Conservation (phyloP, 257 asterid species). For the Prunella vulgaris region DNA sequence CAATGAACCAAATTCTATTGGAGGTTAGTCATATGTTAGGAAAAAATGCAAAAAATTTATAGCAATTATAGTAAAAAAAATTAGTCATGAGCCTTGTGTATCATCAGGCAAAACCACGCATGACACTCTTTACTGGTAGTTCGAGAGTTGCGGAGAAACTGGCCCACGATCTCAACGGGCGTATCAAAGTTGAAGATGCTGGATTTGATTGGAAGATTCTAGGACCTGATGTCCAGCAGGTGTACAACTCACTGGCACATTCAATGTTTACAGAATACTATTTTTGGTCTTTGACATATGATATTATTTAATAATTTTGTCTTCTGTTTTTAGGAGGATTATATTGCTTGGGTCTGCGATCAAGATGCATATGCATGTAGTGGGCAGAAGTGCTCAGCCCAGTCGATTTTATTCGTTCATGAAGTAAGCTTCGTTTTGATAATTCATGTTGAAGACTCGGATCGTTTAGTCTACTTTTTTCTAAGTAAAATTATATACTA, state of each 20-base stretch:
- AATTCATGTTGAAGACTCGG: neutral
- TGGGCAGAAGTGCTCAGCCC: constrained; percentile 97
- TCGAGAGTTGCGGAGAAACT: constrained; percentile 90
- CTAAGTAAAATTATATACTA: neutral
- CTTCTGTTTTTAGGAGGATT: constrained; percentile 54
- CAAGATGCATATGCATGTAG: constrained; percentile 99
- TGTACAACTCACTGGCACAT: constrained; percentile 15
- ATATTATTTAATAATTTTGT: neutral
- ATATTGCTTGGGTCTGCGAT: constrained; percentile 96
- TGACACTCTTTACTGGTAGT: constrained; percentile 98
- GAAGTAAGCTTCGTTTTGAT: constrained; percentile 42
- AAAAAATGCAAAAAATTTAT: neutral
- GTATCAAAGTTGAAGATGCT: constrained; percentile 86
- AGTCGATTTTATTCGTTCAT: constrained; percentile 78
- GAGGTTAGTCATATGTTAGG: constrained; percentile 46
- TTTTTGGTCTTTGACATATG: neutral
- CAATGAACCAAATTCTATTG: constrained; percentile 78
- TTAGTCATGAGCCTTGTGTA: neutral
- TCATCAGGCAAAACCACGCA: constrained; percentile 79
- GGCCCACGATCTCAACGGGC: constrained; percentile 76
- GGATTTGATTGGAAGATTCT: constrained; percentile 99
- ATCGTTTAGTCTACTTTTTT: neutral
- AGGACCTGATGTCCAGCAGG: constrained; percentile 96
- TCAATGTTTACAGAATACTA: neutral
- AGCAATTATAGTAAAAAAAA: neutral